Percentiles rank a stretch among this genome's conserved stretches.
These are phyloP conservation scores for Xylaria castorea DNA, from an alignment of 495 filamentous ascomycete genomes.

Conservation along the genomic window DNA sequence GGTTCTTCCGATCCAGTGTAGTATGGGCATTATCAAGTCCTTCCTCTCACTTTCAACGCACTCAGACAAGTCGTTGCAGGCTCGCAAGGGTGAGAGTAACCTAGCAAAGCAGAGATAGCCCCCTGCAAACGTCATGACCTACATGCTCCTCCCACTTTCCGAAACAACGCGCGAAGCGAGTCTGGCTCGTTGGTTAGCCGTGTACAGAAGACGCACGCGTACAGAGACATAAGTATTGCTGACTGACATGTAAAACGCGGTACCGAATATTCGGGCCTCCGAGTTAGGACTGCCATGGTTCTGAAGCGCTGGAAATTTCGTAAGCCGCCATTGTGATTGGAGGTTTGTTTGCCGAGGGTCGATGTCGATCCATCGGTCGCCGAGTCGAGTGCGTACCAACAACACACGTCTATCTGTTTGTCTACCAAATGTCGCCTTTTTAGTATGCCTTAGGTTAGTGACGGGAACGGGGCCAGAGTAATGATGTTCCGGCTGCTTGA, in stretches of 20 bases:
- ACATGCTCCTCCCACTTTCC: neutral
- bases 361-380: constrained; percentile 17
- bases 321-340: constrained; percentile 10
- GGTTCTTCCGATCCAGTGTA: neutral
- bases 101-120: neutral
- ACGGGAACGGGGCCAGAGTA: constrained; percentile 3
- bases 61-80: neutral
- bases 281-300: neutral
- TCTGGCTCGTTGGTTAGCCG: neutral
- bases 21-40: neutral
- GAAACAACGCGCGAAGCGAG: neutral
- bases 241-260: constrained; percentile 1
- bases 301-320: neutral
- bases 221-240: neutral
- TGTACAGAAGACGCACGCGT: neutral
- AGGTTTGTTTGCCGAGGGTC: constrained; percentile 4
- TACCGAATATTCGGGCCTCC: constrained; percentile 5
- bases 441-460: neutral
- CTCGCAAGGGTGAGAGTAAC: neutral
- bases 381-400: constrained; percentile 6
- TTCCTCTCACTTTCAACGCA: neutral
- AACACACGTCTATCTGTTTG: neutral
- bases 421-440: neutral
- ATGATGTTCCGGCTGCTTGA: constrained; percentile 17
- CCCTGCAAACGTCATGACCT: neutral